phyloP scores from a whole-genome alignment of 2,329 filamentous ascomycete species.

The Plenodomus lindquistii region DNA sequence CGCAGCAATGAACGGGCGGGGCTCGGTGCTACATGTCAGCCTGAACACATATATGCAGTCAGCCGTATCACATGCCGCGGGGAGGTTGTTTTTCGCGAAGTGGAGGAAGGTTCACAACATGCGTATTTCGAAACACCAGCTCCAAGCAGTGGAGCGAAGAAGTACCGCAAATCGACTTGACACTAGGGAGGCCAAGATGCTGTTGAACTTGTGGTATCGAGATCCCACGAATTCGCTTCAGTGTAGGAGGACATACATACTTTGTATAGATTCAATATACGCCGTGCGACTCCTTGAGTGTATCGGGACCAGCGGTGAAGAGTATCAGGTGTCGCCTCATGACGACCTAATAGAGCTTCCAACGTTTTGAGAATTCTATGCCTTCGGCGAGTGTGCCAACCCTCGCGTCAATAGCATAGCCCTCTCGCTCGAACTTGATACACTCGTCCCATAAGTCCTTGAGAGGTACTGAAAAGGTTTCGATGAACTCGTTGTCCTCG shows the following conservation, averaged over 20 bases:
- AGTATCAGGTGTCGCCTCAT: background rate
- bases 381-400: constrained; percentile 79
- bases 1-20: background rate
- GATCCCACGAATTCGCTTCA: too few species aligned
- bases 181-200: background rate
- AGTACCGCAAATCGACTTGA: background rate
- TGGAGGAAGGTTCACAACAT: background rate
- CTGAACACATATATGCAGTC: background rate
- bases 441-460: constrained; percentile 67
- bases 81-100: background rate
- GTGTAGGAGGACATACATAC: too few species aligned
- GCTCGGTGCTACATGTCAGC: background rate
- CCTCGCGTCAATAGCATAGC: constrained; percentile 77
- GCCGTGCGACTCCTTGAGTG: too few species aligned
- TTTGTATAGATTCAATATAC: too few species aligned
- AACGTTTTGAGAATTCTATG: constrained; percentile 69
- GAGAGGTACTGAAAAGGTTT: constrained; percentile 72
- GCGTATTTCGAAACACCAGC: background rate
- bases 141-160: background rate
- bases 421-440: constrained; percentile 67
- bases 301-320: too few species aligned
- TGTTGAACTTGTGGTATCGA: too few species aligned
- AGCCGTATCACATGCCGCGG: background rate
- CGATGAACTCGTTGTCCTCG: constrained; percentile 82
- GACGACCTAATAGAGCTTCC: constrained; percentile 30